Base-by-base conservation (phyloP, 495 filamentous ascomycete genomes). In the Aspergillus ostianus region DNA sequence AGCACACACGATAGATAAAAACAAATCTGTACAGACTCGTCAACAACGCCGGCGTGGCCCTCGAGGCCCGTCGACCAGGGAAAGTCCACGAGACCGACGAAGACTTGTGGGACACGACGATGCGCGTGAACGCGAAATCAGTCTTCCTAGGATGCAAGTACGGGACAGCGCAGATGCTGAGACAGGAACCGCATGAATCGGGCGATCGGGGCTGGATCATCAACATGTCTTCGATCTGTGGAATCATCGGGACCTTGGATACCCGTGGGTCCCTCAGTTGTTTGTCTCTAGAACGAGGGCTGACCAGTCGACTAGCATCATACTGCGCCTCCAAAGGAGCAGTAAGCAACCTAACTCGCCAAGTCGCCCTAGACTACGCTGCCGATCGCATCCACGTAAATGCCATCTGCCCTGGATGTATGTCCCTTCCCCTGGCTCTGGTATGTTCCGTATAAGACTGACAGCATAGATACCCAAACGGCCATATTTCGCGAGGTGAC, bases 151-250 rank as follows among this genome's bases (percentile, higher is more conserved):
- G 80, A 2, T 78, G 71, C 53, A 77, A 77, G 41, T 82, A 80
- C 55, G 80, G 73, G 0, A 62, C 73, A 17, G 61, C 64, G 5
- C 83, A 85, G 65, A 81, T 84, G 75, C 64, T 83, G 27, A 62
- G 66, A n/a, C 82, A 85, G 64, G 69, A 75, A 3, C 71, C 70
- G 2, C 66, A 70, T 55, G 7, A 65, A 0, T 72, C 59, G 9
- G 75, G 77, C 3, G 74, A 83, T 63, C 56, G 78, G 26, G 83
- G 84, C 7, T 83, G 80, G 79, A 80, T 86, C 30, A 67, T 85
- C 44, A 85, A 83, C 58, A 73, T 80, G 4, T 69, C 76, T 0
- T 77, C 72, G 21, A 70, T 81, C 44, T 58, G 74, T 47, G 80
- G 82, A 0, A 29, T 82, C 7, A 67, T 81, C 41, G 74, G 59